These are phyloP conservation scores for Magnusiomyces fungicola DNA, from an alignment of 1,139 yeast genomes.

Conservation along the genomic window DNA sequence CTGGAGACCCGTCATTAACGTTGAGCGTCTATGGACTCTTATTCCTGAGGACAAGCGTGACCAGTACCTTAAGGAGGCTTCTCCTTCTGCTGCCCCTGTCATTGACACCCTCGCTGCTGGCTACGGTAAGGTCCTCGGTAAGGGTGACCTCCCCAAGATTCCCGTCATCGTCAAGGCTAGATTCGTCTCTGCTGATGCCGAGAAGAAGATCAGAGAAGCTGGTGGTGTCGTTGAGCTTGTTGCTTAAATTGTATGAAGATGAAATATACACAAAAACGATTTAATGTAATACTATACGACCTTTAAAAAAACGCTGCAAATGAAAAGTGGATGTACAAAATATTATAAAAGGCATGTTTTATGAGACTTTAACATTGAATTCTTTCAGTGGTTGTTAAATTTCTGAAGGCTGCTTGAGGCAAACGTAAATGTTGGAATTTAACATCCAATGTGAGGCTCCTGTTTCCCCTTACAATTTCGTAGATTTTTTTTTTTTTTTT, in stretches of 20 bases:
- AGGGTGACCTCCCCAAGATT: conserved; percentile 96
- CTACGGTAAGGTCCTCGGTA: conserved; percentile 99
- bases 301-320: too few species aligned
- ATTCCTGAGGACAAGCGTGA: conserved; percentile 94
- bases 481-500: too few species aligned
- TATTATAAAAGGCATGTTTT: too few species aligned
- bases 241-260: conserved; percentile 52
- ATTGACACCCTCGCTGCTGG: conserved; percentile 99
- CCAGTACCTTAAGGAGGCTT: conserved; percentile 79
- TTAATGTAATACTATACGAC: background rate
- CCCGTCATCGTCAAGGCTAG: conserved; percentile 99
- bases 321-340: too few species aligned
- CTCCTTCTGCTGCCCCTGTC: conserved; percentile 93
- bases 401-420: too few species aligned
- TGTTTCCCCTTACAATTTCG: too few species aligned
- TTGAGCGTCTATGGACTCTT: conserved; percentile 98
- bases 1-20: conserved; percentile 98
- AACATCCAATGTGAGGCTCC: too few species aligned
- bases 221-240: conserved; percentile 99
- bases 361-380: too few species aligned
- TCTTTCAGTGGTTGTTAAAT: too few species aligned
- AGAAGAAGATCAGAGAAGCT: conserved; percentile 99
- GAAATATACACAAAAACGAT: background rate
- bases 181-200: conserved; percentile 98
- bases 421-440: too few species aligned